These are phyloP conservation scores for Hypsizygus marmoreus DNA, from an alignment of 768 basidiomycete species.

Conservation along the genomic window DNA sequence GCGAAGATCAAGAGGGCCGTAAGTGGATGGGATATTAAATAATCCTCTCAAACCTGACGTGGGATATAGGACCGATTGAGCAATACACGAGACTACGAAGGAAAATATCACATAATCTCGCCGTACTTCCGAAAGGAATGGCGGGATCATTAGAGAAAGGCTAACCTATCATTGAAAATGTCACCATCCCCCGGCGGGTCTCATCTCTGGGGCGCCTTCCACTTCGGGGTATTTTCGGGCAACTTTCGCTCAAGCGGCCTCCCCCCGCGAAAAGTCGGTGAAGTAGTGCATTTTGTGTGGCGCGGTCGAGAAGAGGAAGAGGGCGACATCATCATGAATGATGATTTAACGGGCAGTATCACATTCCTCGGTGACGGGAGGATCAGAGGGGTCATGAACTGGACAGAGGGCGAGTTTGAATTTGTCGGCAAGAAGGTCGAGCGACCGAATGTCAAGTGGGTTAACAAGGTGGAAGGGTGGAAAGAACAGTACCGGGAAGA, in stretches of 20 bases:
- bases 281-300: constrained; percentile 18
- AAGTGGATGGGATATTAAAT: no score
- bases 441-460: constrained; percentile 8
- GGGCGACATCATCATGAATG: constrained; percentile 14
- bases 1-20: not conserved
- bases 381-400: constrained; percentile 21
- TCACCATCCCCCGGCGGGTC: constrained; percentile 22
- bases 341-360: constrained; percentile 18
- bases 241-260: constrained; percentile 19
- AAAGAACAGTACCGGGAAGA: constrained; percentile 20
- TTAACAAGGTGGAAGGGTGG: constrained; percentile 17
- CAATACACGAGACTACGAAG: not conserved
- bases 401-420: constrained; percentile 15
- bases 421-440: constrained; percentile 20
- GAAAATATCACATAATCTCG: constrained; percentile 18
- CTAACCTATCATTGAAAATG: constrained; percentile 19
- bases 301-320: constrained; percentile 23
- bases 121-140: constrained; percentile 21
- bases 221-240: constrained; percentile 26
- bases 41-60: no score
- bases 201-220: constrained; percentile 27
- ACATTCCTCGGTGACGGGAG: constrained; percentile 24
- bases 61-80: constrained; percentile 2
- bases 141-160: constrained; percentile 4
- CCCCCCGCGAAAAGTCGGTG: constrained; percentile 14